Base-by-base conservation (phyloP, 177 flowering plant species). In the Vitis hybrid region DNA sequence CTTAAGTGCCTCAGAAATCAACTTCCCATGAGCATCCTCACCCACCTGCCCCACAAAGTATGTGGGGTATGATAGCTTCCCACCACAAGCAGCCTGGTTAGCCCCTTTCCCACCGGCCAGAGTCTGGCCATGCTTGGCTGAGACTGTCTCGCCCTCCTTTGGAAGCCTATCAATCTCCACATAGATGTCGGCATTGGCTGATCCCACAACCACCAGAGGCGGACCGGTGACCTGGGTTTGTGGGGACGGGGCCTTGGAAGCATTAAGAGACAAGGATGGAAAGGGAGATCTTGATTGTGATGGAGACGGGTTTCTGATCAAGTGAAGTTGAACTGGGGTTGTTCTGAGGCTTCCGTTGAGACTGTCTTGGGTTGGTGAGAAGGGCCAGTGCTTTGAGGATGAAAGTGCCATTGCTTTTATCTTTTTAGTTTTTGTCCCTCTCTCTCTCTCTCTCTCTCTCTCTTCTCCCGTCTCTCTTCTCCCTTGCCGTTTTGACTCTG, bases 51-150 rank as follows among this genome's bases (percentile, higher is more conserved):
- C 99, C 52, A 91, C 69, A 69, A 95, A 91, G 74, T 84, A 95
- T 3, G 99, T 91, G 9, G 98, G 98, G 77, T 89, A 80, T 0
- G 80, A 56, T 10, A 95, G 86, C 68, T 81, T 90, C 1, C 85
- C 88, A 0, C 89, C 92, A 45, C 99, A 95, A 1, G 84, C 91
- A 11, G 98, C 98, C 75, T 94, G 98, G 60, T 94, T 95, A 9
- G 98, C 98, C 0, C 99, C 98, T 72, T 94, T 94, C 55, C 98
- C 99, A 1, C 99, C 98, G 1, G 99, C 93, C 4, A 91, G 84
- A 7, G 90, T 89, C 73, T 87, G 90, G 1, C 97, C 92, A 4
- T 82, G 73, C 61, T 79, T 82, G 56, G 98, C 98, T 0, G 98
- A 86, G 48, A 94, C 78, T 30, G 98, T 94, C 82, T 94, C 99